Evolutionary conservation across 768 basidiomycete genomes (phyloP).

Genomic region (Dentipellis sp.): DNA sequence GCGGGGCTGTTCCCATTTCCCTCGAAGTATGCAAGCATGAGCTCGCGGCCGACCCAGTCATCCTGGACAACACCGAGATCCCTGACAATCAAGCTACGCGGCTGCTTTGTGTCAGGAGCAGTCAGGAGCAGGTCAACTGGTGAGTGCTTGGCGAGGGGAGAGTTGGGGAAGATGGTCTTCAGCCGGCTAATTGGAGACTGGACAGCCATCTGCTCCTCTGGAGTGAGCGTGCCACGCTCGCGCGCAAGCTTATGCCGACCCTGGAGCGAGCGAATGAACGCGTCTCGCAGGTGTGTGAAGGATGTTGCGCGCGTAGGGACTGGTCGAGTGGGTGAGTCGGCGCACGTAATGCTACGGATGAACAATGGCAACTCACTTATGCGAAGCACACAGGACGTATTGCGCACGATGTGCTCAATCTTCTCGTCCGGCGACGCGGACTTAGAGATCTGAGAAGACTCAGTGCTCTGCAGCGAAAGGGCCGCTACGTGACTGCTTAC

Average conservation of each 20-base stretch:
- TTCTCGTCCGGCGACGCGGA: slow-evolving; percentile 60
- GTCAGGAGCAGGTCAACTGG: slow-evolving; percentile 64
- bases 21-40: slow-evolving; percentile 69
- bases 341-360: neutral
- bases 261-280: slow-evolving; percentile 68
- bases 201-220: slow-evolving; percentile 47
- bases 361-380: slow-evolving; percentile 40
- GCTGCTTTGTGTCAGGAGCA: slow-evolving; percentile 37
- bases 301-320: slow-evolving; percentile 78
- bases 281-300: slow-evolving; percentile 75
- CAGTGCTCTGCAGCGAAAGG: neutral
- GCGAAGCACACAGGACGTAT: slow-evolving; percentile 62
- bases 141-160: slow-evolving; percentile 54
- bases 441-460: slow-evolving; percentile 36
- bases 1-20: slow-evolving; percentile 61
- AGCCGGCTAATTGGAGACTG: slow-evolving; percentile 62
- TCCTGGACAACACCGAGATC: slow-evolving; percentile 67
- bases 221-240: slow-evolving; percentile 42
- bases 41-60: slow-evolving; percentile 68
- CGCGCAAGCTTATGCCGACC: slow-evolving; percentile 44
- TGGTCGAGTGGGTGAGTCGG: slow-evolving; percentile 19
- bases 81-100: slow-evolving; percentile 51
- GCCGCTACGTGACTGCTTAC: slow-evolving; percentile 25
- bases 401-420: slow-evolving; percentile 55
- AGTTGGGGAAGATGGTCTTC: slow-evolving; percentile 68